These are phyloP conservation scores for Triticum monococcum DNA, from an alignment of 176 grass and related monocot genomes.

Conservation along the genomic window DNA sequence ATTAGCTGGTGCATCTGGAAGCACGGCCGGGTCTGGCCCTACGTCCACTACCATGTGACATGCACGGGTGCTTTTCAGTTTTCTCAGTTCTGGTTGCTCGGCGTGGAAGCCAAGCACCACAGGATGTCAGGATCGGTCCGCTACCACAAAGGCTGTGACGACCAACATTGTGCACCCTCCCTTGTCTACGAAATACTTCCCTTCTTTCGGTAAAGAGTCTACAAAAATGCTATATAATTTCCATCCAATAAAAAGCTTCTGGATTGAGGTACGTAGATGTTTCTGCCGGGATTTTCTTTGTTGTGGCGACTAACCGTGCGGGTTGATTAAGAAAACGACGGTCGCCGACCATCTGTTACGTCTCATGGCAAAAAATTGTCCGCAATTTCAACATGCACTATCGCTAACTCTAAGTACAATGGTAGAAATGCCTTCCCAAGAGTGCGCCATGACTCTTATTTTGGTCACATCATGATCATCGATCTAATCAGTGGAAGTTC, in stretches of 20 bases:
- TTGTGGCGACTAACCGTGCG: too few species aligned
- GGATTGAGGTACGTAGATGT: background rate
- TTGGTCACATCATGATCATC: background rate
- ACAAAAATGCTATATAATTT: background rate
- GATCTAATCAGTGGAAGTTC: background rate
- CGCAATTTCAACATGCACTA: too few species aligned
- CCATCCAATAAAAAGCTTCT: background rate
- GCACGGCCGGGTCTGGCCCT: background rate
- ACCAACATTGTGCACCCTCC: background rate
- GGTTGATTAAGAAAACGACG: too few species aligned
- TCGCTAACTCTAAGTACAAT: background rate
- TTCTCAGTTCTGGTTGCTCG: background rate
- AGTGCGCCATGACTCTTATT: background rate
- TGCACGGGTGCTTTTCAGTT: background rate
- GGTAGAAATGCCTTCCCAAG: background rate
- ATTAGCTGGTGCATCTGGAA: too few species aligned
- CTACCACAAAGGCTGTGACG: background rate
- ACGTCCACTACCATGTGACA: background rate
- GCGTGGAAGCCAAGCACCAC: background rate
- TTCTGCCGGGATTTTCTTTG: too few species aligned
- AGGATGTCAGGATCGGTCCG: background rate
- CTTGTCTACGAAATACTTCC: background rate
- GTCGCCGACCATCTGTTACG: background rate
- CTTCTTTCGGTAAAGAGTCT: background rate
- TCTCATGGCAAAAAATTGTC: background rate